Evolutionary conservation across 1,139 yeast species (phyloP), one percentile per base, ranked within the genome.

Genomic region (Blastobotrys ciferrii): DNA sequence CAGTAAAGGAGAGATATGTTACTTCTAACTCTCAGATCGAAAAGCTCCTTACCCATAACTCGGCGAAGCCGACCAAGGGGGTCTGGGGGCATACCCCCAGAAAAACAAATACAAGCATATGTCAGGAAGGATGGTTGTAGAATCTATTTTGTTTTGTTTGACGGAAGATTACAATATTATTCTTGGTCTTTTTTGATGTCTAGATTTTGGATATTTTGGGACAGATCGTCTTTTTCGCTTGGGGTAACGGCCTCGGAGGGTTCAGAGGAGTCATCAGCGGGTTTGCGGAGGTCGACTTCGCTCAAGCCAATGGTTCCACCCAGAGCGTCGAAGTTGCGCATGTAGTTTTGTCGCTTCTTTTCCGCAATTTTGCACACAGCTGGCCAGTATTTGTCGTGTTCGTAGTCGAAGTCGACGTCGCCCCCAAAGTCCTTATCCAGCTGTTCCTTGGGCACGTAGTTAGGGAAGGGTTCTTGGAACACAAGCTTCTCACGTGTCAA

Each of bases 401-500:
- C 73, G 63, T 92, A 92, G 47, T 81, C 88, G 65, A 92, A 92
- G 58, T 87, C 87, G 37, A 88, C 81, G 23, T 73, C 67, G 11
- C 98, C 98, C 43, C 91, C 92, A 62, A 87, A 91, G 41, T 84
- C 85, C 60, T 78, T 75, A 62, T 89, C 97, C 52, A 92, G 75
- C 66, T 89, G 96, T 52, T 82, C 83, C 41, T 69, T 69, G 2
- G 95, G 95, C 2, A 89, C 95, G 61, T 83, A 91, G 32, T 87
- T 75, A 40, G 81, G 78, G 68, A 89, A 87, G 3, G 96, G 96
- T 61, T 89, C 88, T 64, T 87, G 95, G 64, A 83, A 91, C 2
- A 88, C 91, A 39, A 94, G 78, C 70, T 92, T 92, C 69, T 88
- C 96, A 58, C 95, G 77, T 1, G 98, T 92, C 63, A 88, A 70